These are phyloP conservation scores for Daldinia decipiens DNA, from an alignment of 495 filamentous ascomycete species.

Conservation along the genomic window DNA sequence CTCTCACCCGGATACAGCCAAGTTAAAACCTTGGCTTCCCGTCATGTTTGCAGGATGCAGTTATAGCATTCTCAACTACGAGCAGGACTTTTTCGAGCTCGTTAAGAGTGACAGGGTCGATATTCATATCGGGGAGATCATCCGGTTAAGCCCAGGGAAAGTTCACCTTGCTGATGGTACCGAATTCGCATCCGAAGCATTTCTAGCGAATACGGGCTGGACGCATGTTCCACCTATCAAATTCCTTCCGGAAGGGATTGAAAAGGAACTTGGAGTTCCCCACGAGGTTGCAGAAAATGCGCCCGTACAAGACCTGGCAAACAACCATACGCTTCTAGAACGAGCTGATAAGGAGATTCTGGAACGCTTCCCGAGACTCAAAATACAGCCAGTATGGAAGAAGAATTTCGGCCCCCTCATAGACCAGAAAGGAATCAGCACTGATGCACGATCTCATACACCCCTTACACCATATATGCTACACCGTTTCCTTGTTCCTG, in stretches of 20 bases:
- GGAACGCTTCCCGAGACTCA: neutral
- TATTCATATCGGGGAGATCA: conserved; percentile 42
- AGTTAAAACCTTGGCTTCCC: conserved; percentile 71
- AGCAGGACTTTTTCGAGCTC: conserved; percentile 70
- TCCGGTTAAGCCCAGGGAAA: neutral
- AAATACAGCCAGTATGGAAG: neutral
- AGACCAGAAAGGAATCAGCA: neutral
- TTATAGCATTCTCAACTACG: conserved; percentile 76
- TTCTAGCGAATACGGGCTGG: neutral
- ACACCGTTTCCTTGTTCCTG: neutral
- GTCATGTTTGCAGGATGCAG: conserved; percentile 71
- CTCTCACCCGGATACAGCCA: conserved; percentile 50
- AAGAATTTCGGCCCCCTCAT: neutral
- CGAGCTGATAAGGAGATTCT: neutral
- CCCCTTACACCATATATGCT: neutral
- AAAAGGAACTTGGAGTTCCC: neutral
- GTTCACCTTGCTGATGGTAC: conserved; percentile 1
- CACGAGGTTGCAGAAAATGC: neutral
- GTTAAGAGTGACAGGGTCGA: conserved; percentile 69
- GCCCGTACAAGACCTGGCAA: neutral
- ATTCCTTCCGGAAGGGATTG: neutral
- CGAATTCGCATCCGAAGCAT: neutral
- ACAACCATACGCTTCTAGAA: neutral
- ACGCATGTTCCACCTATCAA: neutral
- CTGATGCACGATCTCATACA: neutral